A percentile compares a stretch with the other conserved stretches of the same genome.
Evolutionary conservation across 164 flowering plant species (phyloP).

Genomic region (Sedum album): DNA sequence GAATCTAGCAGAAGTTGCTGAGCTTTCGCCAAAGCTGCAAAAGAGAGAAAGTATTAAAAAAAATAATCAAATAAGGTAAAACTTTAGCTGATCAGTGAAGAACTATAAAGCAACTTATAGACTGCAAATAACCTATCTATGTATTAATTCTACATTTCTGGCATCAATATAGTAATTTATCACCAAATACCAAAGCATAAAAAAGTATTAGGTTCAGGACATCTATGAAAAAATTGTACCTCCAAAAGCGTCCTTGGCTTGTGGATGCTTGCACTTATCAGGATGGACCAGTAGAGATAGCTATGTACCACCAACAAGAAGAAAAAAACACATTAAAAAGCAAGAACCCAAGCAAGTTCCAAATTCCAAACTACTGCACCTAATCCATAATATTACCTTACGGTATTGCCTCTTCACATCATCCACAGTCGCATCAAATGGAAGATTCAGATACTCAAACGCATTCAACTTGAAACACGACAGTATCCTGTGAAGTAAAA

Average conservation of each 20-base stretch:
- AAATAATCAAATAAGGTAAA: neutral
- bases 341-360: neutral
- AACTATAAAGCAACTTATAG: neutral
- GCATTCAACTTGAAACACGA: constrained; percentile 97
- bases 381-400: constrained; percentile 40
- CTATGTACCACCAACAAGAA: constrained; percentile 25
- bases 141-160: neutral
- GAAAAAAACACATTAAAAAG: neutral
- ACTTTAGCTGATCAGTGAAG: neutral
- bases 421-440: constrained; percentile 49
- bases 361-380: neutral
- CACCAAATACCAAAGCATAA: too few relatives aligned
- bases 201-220: too few relatives aligned
- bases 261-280: constrained; percentile 98
- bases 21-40: constrained; percentile 93
- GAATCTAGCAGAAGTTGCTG: constrained; percentile 81
- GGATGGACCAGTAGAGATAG: constrained; percentile 95
- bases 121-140: neutral
- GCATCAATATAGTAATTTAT: too few relatives aligned
- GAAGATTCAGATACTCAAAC: constrained; percentile 76
- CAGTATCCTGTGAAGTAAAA: constrained; percentile 50
- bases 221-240: constrained; percentile 28
- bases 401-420: constrained; percentile 71
- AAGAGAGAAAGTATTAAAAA: constrained; percentile 6
- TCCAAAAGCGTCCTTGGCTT: constrained; percentile 94